Conservation (phyloP, 257 asterid species). For the Echites panduratus region DNA sequence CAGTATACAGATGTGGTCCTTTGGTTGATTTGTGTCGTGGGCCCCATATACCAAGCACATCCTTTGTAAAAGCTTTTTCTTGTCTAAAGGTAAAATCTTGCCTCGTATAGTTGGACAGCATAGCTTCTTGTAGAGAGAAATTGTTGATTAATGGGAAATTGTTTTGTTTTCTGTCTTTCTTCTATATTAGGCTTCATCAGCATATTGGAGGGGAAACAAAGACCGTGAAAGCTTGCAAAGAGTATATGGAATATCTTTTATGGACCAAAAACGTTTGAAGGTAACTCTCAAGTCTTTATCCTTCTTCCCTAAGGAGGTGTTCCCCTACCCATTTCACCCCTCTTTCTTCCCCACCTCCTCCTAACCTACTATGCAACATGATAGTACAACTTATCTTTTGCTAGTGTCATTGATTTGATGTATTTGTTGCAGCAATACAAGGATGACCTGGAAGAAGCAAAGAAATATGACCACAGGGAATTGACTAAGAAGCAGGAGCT, state of each 20-base stretch:
- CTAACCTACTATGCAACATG: no score
- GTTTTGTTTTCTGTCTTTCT: conserved; percentile 10
- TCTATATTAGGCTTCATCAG: conserved; percentile 79
- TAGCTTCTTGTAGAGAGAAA: neutral
- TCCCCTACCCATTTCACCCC: no score
- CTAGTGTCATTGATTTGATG: conserved; percentile 10
- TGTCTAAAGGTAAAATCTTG: conserved; percentile 72
- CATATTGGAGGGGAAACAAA: conserved; percentile 96
- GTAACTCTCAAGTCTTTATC: conserved; percentile 29
- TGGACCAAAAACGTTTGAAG: conserved; percentile 87
- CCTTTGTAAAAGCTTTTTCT: conserved; percentile 87
- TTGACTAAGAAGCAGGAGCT: conserved; percentile 94
- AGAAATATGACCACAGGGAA: conserved; percentile 97
- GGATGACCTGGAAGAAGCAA: conserved; percentile 90
- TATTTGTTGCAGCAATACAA: conserved; percentile 62
- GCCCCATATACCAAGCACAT: conserved; percentile 94
- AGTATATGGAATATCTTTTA: conserved; percentile 94
- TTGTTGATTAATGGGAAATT: neutral
- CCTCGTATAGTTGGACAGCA: neutral
- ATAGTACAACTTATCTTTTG: no score
- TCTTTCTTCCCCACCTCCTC: no score
- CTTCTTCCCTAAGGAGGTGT: neutral
- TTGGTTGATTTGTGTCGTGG: conserved; percentile 98
- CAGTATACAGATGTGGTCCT: conserved; percentile 96
- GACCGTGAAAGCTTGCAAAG: conserved; percentile 99